Base-by-base conservation (phyloP, 139 green algal genomes). In the Zygnema cylindricum region DNA sequence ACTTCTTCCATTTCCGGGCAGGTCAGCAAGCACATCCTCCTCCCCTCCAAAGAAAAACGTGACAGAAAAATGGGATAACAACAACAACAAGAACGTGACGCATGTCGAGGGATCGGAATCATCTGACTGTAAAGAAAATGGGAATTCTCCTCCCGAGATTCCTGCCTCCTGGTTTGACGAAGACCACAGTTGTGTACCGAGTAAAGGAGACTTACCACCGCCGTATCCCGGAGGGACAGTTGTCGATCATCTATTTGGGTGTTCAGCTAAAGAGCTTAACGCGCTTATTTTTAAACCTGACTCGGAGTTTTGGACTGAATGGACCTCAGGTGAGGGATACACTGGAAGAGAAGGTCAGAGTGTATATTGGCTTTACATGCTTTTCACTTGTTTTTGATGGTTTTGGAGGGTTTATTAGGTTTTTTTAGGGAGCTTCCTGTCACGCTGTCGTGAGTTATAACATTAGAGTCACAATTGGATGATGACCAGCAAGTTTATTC, bases 151-250 rank as follows among this genome's bases (percentile, higher is more conserved):
- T 7, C 16, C 77, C 7, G 49, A 63, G 2, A 16, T 86, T 57
- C 38, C 78, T 1, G 23, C n/a, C 25, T 63, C 78, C 39, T 91
- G 81, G 86, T 91, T 91, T 75, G 79, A 83, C 1, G 82, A 90
- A 55, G 79, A 89, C n/a, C 0, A 49, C 33, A 83, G 25, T 30
- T 32, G 55, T 36, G 69, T 63, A 33, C 32, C 81, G 3, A 57
- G 33, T 43, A 43, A 36, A 42, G 86, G 54, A 81, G 33, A 43
- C 33, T 84, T 91, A 38, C 86, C 86, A 0, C 82, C 86, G 0
- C 81, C 86, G 1, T 63, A 87, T 43, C 32, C 82, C 36, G 86
- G 86, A 33, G 86, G 86, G 25, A 69, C 82, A 30, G 43, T 91
- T 25, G 25, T 89, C 38, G 81, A 91, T 23, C 55, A 89, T 57